Evolutionary conservation across 2,329 filamentous ascomycete genomes (phyloP).

Genomic region (Fusarium lyarnte): DNA sequence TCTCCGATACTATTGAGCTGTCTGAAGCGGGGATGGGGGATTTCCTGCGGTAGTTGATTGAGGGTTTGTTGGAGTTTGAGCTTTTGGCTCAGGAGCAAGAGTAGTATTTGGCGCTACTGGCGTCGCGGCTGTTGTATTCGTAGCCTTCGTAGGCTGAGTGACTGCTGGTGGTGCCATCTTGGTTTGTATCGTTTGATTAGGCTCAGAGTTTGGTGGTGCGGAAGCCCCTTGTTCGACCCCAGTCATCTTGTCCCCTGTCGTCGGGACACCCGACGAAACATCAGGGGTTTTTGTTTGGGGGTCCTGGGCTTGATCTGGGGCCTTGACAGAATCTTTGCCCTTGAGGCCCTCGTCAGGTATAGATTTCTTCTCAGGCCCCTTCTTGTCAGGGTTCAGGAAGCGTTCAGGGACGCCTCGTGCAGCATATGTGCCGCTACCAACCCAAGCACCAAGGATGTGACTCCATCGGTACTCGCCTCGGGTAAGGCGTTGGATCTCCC

Average conservation of each 20-base stretch:
- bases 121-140: constrained; percentile 3
- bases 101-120: neutral
- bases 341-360: constrained; percentile 24
- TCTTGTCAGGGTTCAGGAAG: constrained; percentile 63
- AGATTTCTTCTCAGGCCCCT: constrained; percentile 37
- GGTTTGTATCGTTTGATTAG: constrained; percentile 8
- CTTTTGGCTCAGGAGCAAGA: neutral
- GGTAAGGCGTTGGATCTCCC: constrained; percentile 79
- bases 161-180: constrained; percentile 1
- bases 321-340: constrained; percentile 27
- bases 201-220: constrained; percentile 2
- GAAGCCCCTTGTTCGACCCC: constrained; percentile 1
- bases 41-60: neutral
- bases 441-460: constrained; percentile 81
- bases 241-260: neutral
- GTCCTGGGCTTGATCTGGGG: constrained; percentile 12
- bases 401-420: constrained; percentile 82
- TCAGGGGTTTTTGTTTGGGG: constrained; percentile 18
- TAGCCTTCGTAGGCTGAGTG: neutral
- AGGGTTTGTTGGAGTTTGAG: neutral
- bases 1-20: neutral
- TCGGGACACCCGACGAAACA: neutral
- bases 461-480: constrained; percentile 86
- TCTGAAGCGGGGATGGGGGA: neutral
- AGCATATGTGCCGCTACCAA: constrained; percentile 72